Percentiles rank a stretch among this genome's conserved stretches.
Evolutionary conservation across 2,329 filamentous ascomycete genomes (phyloP).

Genomic region (Epichloe uncinata): DNA sequence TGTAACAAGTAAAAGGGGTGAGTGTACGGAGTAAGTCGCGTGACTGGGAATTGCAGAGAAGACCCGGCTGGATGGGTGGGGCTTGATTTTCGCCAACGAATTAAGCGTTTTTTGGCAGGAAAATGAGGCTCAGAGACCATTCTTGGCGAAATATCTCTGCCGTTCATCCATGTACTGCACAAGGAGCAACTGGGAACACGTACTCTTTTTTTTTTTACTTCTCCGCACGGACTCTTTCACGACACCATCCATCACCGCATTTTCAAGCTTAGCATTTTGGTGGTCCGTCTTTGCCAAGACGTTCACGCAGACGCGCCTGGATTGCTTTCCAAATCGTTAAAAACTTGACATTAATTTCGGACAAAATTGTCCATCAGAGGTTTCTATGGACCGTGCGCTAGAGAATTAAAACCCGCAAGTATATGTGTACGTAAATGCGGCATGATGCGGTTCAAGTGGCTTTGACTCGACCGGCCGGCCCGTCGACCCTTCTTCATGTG

Average conservation of each 20-base stretch:
- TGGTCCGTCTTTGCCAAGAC: not conserved
- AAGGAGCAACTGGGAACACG: not conserved
- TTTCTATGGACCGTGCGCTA: slow-evolving; percentile 3
- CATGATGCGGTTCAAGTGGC: not conserved
- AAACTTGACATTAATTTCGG: not conserved
- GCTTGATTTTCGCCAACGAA: not conserved
- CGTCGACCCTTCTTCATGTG: not conserved
- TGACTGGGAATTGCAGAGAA: not conserved
- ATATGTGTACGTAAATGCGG: slow-evolving; percentile 1
- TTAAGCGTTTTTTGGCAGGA: no score
- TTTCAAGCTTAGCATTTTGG: not conserved
- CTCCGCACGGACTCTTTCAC: not conserved
- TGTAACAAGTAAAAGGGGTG: not conserved
- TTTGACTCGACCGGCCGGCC: not conserved
- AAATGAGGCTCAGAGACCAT: no score
- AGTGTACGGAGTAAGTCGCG: not conserved
- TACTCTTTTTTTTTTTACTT: not conserved
- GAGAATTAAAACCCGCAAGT: not conserved
- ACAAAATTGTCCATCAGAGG: not conserved
- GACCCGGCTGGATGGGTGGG: not conserved
- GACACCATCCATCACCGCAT: not conserved
- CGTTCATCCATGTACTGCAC: no score
- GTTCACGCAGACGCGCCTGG: not conserved
- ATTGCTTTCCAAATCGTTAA: not conserved
- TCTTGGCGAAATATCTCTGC: no score